Conservation (phyloP, 495 filamentous ascomycete genomes). For the Clohesyomyces aquaticus region DNA sequence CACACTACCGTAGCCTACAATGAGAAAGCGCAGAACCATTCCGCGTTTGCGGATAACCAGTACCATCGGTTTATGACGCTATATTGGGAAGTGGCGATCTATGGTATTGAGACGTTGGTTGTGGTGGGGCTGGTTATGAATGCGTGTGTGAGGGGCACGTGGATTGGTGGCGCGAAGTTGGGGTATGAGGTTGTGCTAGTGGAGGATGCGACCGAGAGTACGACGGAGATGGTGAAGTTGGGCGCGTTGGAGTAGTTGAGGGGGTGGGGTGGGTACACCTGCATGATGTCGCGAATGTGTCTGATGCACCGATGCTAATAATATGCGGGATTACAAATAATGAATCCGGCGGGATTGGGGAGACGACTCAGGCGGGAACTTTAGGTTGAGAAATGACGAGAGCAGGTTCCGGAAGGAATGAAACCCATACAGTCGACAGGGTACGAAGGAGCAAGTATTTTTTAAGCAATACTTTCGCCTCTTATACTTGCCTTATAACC, state of each 20-base stretch:
- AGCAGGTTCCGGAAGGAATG: too few relatives aligned
- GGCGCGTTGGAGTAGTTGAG: slow-evolving; percentile 39
- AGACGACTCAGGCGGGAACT: too few relatives aligned
- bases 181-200: slow-evolving; percentile 44
- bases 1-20: slow-evolving; percentile 42
- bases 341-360: too few relatives aligned
- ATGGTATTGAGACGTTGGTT: slow-evolving; percentile 42
- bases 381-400: too few relatives aligned
- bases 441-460: too few relatives aligned
- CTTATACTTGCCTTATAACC: too few relatives aligned
- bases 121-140: slow-evolving; percentile 43
- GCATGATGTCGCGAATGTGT: too few relatives aligned
- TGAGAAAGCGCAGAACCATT: slow-evolving; percentile 47
- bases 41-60: slow-evolving; percentile 46
- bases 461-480: too few relatives aligned
- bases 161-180: slow-evolving; percentile 41
- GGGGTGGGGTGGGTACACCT: slow-evolving; percentile 41
- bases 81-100: slow-evolving; percentile 38
- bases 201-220: slow-evolving; percentile 42
- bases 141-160: slow-evolving; percentile 45
- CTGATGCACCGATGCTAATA: too few relatives aligned
- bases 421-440: too few relatives aligned
- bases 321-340: too few relatives aligned
- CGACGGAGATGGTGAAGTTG: slow-evolving; percentile 34
- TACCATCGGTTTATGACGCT: slow-evolving; percentile 46